These are phyloP conservation scores for Plicaturopsis crispa DNA, from an alignment of 768 basidiomycete species.

Conservation along the genomic window DNA sequence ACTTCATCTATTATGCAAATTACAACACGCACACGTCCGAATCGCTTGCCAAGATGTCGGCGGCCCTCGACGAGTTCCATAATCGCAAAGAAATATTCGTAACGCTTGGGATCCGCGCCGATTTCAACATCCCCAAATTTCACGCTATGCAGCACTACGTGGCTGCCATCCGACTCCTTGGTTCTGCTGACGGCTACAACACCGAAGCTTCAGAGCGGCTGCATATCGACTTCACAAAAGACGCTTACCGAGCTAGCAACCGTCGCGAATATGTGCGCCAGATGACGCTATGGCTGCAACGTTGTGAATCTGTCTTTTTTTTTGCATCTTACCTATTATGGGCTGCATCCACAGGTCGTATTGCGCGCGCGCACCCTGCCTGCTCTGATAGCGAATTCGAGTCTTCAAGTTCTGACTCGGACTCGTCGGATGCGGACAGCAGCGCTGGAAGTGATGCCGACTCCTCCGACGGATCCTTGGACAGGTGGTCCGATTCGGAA, in stretches of 20 bases:
- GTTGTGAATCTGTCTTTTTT: constrained; percentile 6
- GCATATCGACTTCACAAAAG: constrained; percentile 25
- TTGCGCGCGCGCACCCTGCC: too few relatives aligned
- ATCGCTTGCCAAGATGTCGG: constrained; percentile 17
- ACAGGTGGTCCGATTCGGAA: too few relatives aligned
- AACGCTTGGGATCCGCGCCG: constrained; percentile 11
- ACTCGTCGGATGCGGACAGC: too few relatives aligned
- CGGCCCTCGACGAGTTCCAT: constrained; percentile 20
- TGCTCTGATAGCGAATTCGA: too few relatives aligned
- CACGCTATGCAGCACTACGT: constrained; percentile 10
- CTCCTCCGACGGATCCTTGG: too few relatives aligned
- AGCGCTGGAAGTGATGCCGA: too few relatives aligned
- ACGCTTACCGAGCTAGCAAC: constrained; percentile 8
- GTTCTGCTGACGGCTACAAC: constrained; percentile 12
- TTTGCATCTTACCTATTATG: not conserved
- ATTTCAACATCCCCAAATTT: constrained; percentile 11
- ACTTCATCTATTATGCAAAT: constrained; percentile 25
- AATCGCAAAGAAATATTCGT: constrained; percentile 21
- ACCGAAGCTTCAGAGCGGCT: constrained; percentile 15
- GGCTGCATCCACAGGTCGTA: too few relatives aligned
- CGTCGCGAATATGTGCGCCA: constrained; percentile 5
- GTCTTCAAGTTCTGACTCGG: too few relatives aligned
- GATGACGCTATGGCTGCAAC: constrained; percentile 9
- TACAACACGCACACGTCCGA: constrained; percentile 18
- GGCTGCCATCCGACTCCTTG: constrained; percentile 4